Conservation (phyloP, 139 green algal genomes). For the Coelastrella sp. region DNA sequence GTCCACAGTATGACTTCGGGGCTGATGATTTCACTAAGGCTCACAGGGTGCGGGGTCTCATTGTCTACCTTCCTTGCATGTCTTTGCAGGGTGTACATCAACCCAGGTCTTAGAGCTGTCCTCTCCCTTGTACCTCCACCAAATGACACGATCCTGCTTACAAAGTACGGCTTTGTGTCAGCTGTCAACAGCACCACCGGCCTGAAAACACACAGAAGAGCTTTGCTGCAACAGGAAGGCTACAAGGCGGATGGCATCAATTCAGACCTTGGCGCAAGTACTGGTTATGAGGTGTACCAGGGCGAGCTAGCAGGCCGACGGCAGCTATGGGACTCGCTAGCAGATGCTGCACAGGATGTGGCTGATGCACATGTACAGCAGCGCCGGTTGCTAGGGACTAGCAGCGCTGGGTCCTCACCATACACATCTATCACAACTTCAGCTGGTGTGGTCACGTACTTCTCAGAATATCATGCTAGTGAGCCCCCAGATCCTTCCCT, state of each 20-base stretch:
- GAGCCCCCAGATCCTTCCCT: neutral
- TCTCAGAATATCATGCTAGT: neutral
- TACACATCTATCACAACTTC: too few species aligned
- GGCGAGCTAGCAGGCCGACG: too few species aligned
- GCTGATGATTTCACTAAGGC: neutral
- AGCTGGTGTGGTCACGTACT: too few species aligned
- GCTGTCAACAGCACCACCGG: neutral
- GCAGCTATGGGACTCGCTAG: too few species aligned
- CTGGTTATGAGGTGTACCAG: neutral
- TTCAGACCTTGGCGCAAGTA: neutral
- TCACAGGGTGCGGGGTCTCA: neutral
- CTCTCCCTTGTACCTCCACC: neutral
- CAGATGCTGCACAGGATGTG: too few species aligned
- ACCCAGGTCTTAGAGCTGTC: neutral
- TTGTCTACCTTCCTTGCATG: neutral
- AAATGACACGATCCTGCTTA: neutral
- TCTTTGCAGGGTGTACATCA: neutral
- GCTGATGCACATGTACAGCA: too few species aligned
- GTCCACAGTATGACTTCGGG: neutral
- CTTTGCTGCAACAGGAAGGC: neutral
- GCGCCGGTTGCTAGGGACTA: too few species aligned
- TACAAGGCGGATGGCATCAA: neutral
- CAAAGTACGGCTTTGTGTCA: conserved; percentile 1
- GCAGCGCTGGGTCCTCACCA: too few species aligned
- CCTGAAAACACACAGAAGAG: neutral